Conservation (phyloP, 129 eudicot species). For the Dittrichia graveolens region DNA sequence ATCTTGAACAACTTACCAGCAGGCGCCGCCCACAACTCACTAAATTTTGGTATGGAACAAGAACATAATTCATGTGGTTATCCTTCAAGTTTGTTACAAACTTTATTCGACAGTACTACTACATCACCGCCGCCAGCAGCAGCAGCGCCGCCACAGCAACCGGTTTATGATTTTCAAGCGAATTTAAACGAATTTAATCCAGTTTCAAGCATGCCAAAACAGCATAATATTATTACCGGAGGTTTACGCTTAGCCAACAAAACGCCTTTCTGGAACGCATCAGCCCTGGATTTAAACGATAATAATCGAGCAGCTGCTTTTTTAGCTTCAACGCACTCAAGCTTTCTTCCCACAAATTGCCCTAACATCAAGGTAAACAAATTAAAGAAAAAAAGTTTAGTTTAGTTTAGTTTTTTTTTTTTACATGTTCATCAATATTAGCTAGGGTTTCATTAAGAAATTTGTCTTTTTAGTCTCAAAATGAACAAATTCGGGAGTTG, state of each 20-base stretch:
- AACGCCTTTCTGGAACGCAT: conserved; percentile 43
- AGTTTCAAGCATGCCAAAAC: conserved; percentile 42
- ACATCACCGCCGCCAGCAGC: conserved; percentile 7
- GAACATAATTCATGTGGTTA: conserved; percentile 45
- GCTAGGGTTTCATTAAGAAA: conserved; percentile 46
- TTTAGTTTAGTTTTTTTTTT: neutral
- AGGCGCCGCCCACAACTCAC: conserved; percentile 19
- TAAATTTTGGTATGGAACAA: conserved; percentile 31
- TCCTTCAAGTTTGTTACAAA: conserved; percentile 60
- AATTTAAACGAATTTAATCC: conserved; percentile 40
- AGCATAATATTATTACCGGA: conserved; percentile 13
- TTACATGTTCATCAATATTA: conserved; percentile 26
- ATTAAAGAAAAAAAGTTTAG: conserved; percentile 9
- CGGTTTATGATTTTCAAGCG: conserved; percentile 30
- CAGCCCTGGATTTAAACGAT: conserved; percentile 36
- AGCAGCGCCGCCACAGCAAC: conserved; percentile 22
- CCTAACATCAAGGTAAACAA: conserved; percentile 37
- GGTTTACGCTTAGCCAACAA: conserved; percentile 41
- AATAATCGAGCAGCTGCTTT: conserved; percentile 39
- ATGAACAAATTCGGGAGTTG: conserved; percentile 44
- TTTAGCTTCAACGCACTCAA: conserved; percentile 41
- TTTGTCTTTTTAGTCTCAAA: conserved; percentile 40
- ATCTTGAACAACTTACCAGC: conserved; percentile 29
- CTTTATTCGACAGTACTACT: conserved; percentile 44
- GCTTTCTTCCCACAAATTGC: conserved; percentile 37